Base-by-base conservation (phyloP, 768 basidiomycete species). In the Amanita jacksonii region DNA sequence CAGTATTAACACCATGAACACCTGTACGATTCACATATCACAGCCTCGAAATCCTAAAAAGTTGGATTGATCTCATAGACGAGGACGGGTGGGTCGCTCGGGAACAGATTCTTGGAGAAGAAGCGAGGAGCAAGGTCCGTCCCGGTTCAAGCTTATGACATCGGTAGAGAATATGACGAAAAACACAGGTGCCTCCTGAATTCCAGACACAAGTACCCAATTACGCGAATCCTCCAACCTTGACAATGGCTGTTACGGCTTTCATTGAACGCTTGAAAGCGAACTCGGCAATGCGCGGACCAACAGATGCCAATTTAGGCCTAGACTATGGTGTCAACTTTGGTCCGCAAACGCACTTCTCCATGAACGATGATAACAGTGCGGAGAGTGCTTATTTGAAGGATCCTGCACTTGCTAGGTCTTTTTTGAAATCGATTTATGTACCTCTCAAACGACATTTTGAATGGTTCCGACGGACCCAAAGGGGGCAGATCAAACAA, bases 21-120 rank as follows among this genome's bases (percentile, higher is more conserved):
- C 23, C 9, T 7, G 38, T 32, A 18, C 39, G 30, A 34, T 25
- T 23, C 49, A 36, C 22, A 16, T 12, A 22, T 6, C 13, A 18
- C 16, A 90, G 91, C 52, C 70, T 96, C 23, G 85, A 91, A 57
- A 96, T 98, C 47, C 66, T 98, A 30, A 81, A 80, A 55, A 77
- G 80, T 49, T 98, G 93, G 93, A 79, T 96, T 39, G 66, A 79
- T 49, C 73, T 97, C 36, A 88, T 96, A 44, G 91, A 98, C 57
- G 85, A 86, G 27, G 77, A 96, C 52, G 93, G 93, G 1, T 98
- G 93, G 93, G 87, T 98, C 33, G 94, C 80, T 1, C 74, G 93
- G 19, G 93, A 98, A 62, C 93, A 98, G 62, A 97, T 98, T 47
- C 74, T 98, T 0, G 93, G 93, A 3, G 92, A 93, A 52, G 93